These are phyloP conservation scores for Zopfia rhizophila DNA, from an alignment of 2,329 filamentous ascomycete species.

Conservation along the genomic window DNA sequence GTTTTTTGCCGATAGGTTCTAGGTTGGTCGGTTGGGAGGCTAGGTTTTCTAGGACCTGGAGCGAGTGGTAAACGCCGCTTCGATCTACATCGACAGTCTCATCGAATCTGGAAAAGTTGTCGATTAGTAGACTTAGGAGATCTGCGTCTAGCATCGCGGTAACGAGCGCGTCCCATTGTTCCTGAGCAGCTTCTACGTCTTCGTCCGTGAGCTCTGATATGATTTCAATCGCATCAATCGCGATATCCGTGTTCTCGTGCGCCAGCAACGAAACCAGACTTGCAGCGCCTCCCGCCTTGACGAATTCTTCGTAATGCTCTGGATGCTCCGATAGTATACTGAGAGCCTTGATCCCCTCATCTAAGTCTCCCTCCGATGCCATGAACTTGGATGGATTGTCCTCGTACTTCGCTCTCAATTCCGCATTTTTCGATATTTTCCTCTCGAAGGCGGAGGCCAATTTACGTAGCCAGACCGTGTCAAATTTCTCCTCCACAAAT, in stretches of 20 bases:
- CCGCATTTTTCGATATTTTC: conserved; percentile 89
- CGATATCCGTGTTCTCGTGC: conserved; percentile 97
- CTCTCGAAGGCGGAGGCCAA: conserved; percentile 87
- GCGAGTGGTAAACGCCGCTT: conserved; percentile 84
- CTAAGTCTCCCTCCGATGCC: conserved; percentile 86
- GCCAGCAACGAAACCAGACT: conserved; percentile 84
- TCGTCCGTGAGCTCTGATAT: conserved; percentile 93
- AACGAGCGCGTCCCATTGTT: conserved; percentile 82
- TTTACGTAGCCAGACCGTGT: conserved; percentile 83
- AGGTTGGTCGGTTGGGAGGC: conserved; percentile 75
- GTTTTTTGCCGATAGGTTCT: conserved; percentile 76
- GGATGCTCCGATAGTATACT: conserved; percentile 89
- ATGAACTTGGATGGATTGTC: conserved; percentile 83
- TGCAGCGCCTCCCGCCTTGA: conserved; percentile 75
- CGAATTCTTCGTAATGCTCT: conserved; percentile 83
- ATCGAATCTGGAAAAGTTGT: conserved; percentile 82
- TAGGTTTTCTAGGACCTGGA: conserved; percentile 85
- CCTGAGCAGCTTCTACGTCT: conserved; percentile 82
- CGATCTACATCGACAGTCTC: conserved; percentile 79
- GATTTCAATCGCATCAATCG: conserved; percentile 89
- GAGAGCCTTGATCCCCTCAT: conserved; percentile 85
- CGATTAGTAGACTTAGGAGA: conserved; percentile 76
- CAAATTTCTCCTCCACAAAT: conserved; percentile 77
- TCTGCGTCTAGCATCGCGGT: conserved; percentile 71
- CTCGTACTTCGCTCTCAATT: conserved; percentile 87